Percentiles rank a stretch among this genome's conserved stretches.
Evolutionary conservation across 495 filamentous ascomycete genomes (phyloP).

Genomic region (Cercophora newfieldiana): DNA sequence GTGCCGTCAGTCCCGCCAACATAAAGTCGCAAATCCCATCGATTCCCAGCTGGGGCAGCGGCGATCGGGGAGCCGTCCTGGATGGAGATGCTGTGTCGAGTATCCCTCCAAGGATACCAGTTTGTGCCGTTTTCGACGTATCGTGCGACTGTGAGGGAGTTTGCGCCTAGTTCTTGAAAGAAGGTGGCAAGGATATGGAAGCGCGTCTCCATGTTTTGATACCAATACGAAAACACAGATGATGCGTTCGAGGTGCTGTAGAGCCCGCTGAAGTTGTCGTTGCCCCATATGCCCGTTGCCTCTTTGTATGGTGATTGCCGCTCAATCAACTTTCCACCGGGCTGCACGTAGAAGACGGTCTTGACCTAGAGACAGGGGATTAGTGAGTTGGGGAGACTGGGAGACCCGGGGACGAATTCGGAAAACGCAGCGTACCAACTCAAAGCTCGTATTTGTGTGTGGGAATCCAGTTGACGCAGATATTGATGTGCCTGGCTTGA

Average conservation of each 20-base stretch:
- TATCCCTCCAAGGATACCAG: conserved; percentile 7
- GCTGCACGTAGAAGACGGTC: conserved; percentile 11
- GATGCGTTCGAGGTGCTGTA: conserved; percentile 14
- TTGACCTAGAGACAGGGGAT: conserved; percentile 1
- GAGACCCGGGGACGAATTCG: no score
- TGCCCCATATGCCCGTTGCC: conserved; percentile 1
- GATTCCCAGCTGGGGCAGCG: conserved; percentile 7
- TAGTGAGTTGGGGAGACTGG: no score
- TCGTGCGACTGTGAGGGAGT: conserved; percentile 9
- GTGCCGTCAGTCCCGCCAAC: conserved; percentile 13
- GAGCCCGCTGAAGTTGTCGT: conserved; percentile 17
- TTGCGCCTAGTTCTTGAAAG: conserved; percentile 18
- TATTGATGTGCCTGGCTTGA: conserved; percentile 4
- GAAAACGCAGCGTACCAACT: conserved; percentile 4
- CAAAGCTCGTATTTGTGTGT: conserved; percentile 14
- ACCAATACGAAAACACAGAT: conserved; percentile 21
- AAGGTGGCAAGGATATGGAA: conserved; percentile 17
- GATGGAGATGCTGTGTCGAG: conserved; percentile 10
- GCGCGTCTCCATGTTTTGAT: conserved; percentile 1
- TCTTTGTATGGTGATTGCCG: conserved; percentile 20
- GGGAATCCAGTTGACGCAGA: conserved; percentile 9
- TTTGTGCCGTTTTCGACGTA: conserved; percentile 4
- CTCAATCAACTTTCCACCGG: conserved; percentile 6
- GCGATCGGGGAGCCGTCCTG: conserved; percentile 18
- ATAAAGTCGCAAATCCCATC: conserved; percentile 18